phyloP scores from a whole-genome alignment of 169 alveolate genomes.

The Plasmodium ovale region DNA sequence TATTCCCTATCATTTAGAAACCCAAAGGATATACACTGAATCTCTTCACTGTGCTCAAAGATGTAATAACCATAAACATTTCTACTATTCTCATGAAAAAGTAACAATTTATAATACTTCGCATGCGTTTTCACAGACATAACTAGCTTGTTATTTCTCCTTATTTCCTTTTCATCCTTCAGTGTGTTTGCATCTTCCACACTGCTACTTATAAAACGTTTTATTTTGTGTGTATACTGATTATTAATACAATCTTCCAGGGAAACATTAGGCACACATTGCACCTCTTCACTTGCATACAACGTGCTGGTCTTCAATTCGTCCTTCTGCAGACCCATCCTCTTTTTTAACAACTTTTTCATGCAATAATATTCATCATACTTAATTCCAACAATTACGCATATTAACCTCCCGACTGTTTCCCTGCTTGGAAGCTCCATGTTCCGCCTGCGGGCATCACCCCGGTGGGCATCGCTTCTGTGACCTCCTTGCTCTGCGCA shows the following conservation, averaged over 20 bases:
- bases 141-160: slow-evolving; percentile 16
- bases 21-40: slow-evolving; percentile 49
- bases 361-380: slow-evolving; percentile 58
- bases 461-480: not conserved
- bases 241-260: slow-evolving; percentile 43
- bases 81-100: slow-evolving; percentile 38
- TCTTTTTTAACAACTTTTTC: slow-evolving; percentile 35
- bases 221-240: slow-evolving; percentile 54
- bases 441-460: not conserved
- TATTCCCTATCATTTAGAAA: slow-evolving; percentile 23
- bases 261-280: slow-evolving; percentile 31
- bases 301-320: slow-evolving; percentile 20
- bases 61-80: slow-evolving; percentile 32
- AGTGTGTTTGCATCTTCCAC: not conserved
- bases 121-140: slow-evolving; percentile 25
- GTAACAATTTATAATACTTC: slow-evolving; percentile 34
- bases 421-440: not conserved
- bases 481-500: not conserved
- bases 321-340: slow-evolving; percentile 31
- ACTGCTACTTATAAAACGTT: slow-evolving; percentile 7
- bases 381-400: slow-evolving; percentile 27
- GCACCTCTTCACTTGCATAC: slow-evolving; percentile 41
- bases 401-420: slow-evolving; percentile 27
- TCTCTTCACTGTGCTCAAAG: slow-evolving; percentile 59
- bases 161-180: not conserved